Evolutionary conservation across 139 green algal genomes (phyloP), one percentile per base, ranked within the genome.

Genomic region (Ostreobium quekettii): DNA sequence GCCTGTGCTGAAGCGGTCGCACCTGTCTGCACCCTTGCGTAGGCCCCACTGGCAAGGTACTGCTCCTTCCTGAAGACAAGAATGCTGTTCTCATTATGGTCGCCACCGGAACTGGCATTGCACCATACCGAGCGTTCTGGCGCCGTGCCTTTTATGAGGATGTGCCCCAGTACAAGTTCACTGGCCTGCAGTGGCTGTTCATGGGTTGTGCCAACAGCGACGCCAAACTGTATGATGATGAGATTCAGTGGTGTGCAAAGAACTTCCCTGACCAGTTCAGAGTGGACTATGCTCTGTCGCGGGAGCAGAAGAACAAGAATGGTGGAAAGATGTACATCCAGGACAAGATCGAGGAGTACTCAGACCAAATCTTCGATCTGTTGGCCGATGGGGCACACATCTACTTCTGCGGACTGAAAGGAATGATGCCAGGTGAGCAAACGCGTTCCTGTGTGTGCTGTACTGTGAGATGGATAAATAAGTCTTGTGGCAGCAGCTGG

Each of bases 341-440:
- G 85, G 88, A 96, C 86, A 90, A 93, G 83, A 82, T 93, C 26
- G 93, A 98, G 89, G 93, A 99, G 84, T 98, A 99, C 66, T 76
- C 84, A 42, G 91, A 98, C 68, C 86, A 98, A 85, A 75, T 99
- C 36, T 99, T 99, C 71, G 86, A 92, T 67, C 85, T 98, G 60
- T 83, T 99, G 72, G 85, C 93, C 71, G 86, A 91, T 62, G 94
- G 94, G 39, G 94, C 83, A 5, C 87, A 97, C 88, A 99, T 99
- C 71, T 99, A 97, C 89, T 98, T 99, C 88, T 99, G 94, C 82
- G 93, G 94, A 49, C 86, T 99, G 15, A 95, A 96, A 85, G 90
- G 94, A 78, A 99, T 99, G 94, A 98, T 99, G 94, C 94, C 94
- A 62, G 92, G 79, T 53, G 46, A 26, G 46, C 19, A 22, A 53